phyloP scores from a whole-genome alignment of 1,284 basidiomycete species.

The Trichosporon sp. region DNA sequence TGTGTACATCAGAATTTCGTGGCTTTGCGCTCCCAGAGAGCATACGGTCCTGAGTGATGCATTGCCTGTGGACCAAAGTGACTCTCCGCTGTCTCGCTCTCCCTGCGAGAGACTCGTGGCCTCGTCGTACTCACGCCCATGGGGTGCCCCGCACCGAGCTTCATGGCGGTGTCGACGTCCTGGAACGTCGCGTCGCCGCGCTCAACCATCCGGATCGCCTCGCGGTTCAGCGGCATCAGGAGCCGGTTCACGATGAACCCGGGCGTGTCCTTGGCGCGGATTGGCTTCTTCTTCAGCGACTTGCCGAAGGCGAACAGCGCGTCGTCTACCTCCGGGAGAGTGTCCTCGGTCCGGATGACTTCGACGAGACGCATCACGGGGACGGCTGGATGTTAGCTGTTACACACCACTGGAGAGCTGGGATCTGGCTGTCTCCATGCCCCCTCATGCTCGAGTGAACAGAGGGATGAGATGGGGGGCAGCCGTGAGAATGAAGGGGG shows the following conservation, averaged over 20 bases:
- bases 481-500: too few relatives aligned
- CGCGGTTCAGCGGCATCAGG: conserved; percentile 61
- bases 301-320: conserved; percentile 60
- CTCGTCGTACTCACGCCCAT: conserved; percentile 14
- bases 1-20: too few relatives aligned
- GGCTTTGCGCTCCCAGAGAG: too few relatives aligned
- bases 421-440: too few relatives aligned
- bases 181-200: conserved; percentile 62
- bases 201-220: conserved; percentile 63
- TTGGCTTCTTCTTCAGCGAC: conserved; percentile 61
- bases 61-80: too few relatives aligned
- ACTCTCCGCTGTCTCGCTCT: background rate
- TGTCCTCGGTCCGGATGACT: conserved; percentile 60
- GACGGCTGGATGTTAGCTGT: conserved; percentile 37
- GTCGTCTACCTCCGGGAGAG: conserved; percentile 58
- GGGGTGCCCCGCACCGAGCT: conserved; percentile 62
- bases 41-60: too few relatives aligned
- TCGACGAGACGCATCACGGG: conserved; percentile 65
- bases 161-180: conserved; percentile 65
- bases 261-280: conserved; percentile 61
- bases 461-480: too few relatives aligned
- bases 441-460: too few relatives aligned
- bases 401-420: too few relatives aligned
- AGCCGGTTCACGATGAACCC: conserved; percentile 63
- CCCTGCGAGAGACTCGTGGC: background rate